Evolutionary conservation across 169 alveolate genomes (phyloP).

Genomic region (Perkinsus chesapeaki): DNA sequence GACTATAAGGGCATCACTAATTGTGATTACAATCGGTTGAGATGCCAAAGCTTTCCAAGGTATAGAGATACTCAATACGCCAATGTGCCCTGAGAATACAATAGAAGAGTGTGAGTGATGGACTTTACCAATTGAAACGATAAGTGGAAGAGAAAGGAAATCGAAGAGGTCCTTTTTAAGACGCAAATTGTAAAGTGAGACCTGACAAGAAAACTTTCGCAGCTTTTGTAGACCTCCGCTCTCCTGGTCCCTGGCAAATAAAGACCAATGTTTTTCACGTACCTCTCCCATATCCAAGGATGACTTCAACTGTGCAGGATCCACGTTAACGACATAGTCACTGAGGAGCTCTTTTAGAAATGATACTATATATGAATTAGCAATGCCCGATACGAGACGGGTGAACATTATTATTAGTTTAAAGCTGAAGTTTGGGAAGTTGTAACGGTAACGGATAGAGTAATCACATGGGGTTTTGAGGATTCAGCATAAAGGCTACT

Average conservation of each 20-base stretch:
- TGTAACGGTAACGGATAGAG: no score
- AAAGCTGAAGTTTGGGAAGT: no score
- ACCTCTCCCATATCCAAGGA: not conserved
- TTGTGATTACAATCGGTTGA: not conserved
- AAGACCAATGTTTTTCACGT: not conserved
- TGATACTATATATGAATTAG: not conserved
- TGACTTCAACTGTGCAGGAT: not conserved
- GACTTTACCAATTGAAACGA: not conserved
- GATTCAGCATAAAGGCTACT: no score
- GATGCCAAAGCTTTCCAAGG: not conserved
- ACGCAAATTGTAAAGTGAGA: not conserved
- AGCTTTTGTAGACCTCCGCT: not conserved
- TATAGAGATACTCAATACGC: not conserved
- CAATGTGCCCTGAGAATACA: not conserved
- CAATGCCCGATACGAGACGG: not conserved
- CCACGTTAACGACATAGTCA: not conserved
- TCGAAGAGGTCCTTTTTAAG: not conserved
- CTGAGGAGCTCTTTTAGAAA: not conserved
- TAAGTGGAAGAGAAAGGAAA: not conserved
- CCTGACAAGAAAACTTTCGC: not conserved
- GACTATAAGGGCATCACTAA: not conserved
- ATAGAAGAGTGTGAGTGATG: not conserved
- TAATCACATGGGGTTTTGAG: no score
- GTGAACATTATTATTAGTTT: not conserved
- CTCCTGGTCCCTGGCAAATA: not conserved